Conservation (phyloP, 495 filamentous ascomycete genomes). For the Trichoderma virens region DNA sequence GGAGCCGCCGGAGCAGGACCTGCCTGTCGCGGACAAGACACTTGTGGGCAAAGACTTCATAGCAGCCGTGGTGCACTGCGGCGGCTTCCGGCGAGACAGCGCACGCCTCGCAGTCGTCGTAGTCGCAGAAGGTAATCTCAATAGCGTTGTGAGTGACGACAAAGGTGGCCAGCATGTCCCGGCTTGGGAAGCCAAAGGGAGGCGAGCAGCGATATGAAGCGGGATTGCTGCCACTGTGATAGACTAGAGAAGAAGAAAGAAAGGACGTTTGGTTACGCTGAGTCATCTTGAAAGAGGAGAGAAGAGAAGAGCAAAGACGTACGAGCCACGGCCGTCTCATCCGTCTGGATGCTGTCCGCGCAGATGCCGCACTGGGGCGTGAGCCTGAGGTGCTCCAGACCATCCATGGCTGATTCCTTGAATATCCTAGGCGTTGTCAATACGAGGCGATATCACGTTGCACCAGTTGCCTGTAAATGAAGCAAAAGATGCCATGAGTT, state of each 20-base stretch:
- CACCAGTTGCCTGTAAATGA: too few species aligned
- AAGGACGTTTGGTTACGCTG: neutral
- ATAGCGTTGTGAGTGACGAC: neutral
- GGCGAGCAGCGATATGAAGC: too few species aligned
- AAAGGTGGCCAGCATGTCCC: too few species aligned
- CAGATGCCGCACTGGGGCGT: neutral
- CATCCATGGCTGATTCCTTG: neutral
- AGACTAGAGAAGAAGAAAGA: too few species aligned
- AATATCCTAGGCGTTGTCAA: too few species aligned
- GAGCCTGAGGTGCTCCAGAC: neutral
- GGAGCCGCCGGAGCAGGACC: neutral
- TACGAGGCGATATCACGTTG: too few species aligned
- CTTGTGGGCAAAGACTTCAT: neutral
- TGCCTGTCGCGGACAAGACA: neutral
- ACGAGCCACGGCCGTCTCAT: neutral
- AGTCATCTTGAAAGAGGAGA: neutral
- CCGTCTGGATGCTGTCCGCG: neutral
- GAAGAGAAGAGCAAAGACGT: neutral
- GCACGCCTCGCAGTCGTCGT: neutral
- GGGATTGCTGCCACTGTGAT: too few species aligned
- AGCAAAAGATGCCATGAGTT: too few species aligned
- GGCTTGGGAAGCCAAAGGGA: too few species aligned
- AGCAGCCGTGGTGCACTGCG: neutral
- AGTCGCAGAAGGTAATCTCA: neutral
- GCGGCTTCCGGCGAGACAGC: neutral